Percentiles rank a stretch among this genome's conserved stretches.
phyloP scores from a whole-genome alignment of 176 grass and related monocot genomes.

The Hyparrhenia diplandra region DNA sequence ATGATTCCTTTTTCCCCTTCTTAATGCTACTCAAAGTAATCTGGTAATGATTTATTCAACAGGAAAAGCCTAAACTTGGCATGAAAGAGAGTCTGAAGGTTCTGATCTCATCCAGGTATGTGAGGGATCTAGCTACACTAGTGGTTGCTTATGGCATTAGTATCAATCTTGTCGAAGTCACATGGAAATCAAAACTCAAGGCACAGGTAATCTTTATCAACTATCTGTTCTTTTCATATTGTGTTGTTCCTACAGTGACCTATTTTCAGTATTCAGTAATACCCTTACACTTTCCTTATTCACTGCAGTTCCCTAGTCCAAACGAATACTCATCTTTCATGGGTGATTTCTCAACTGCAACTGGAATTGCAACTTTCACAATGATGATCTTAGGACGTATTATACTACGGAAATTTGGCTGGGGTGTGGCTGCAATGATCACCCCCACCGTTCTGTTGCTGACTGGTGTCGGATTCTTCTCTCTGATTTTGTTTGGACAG shows the following conservation, averaged over 20 bases:
- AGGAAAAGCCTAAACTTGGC: constrained; percentile 80
- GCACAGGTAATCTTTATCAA: constrained; percentile 62
- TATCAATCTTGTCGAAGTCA: constrained; percentile 90
- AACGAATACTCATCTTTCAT: constrained; percentile 91
- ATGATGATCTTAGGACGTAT: constrained; percentile 78
- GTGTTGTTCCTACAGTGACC: background rate
- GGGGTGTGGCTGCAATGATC: constrained; percentile 82
- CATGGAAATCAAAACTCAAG: constrained; percentile 98
- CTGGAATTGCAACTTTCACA: constrained; percentile 79
- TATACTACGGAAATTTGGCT: constrained; percentile 73
- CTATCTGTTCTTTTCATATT: constrained; percentile 5
- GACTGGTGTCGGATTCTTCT: constrained; percentile 83
- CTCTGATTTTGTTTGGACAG: constrained; percentile 68
- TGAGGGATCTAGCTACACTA: constrained; percentile 80
- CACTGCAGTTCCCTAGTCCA: constrained; percentile 75
- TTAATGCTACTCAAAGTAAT: background rate
- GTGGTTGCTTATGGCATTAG: constrained; percentile 90
- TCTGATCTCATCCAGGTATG: constrained; percentile 72
- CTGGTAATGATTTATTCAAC: background rate
- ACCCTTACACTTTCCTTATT: background rate
- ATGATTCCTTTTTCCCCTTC: background rate
- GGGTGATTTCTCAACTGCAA: constrained; percentile 88
- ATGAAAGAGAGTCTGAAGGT: constrained; percentile 83
- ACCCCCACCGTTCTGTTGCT: constrained; percentile 77
- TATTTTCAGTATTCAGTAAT: background rate